Percentiles rank a stretch among this genome's conserved stretches.
Conservation (phyloP, 2,329 filamentous ascomycete genomes). For the Calonectria pauciramosa region DNA sequence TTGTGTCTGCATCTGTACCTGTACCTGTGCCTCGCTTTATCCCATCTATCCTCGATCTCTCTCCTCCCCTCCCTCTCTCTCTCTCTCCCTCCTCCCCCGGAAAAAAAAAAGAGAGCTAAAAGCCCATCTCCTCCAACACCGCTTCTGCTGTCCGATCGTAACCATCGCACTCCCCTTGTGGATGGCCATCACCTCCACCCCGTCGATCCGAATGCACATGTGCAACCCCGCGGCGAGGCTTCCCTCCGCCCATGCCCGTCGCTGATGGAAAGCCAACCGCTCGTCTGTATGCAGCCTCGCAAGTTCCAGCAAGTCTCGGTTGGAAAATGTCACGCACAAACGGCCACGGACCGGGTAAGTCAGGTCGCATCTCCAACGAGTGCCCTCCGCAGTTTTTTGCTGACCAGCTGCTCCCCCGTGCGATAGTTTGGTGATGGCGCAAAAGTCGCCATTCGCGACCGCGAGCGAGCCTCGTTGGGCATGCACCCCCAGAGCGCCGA, state of each 20-base stretch:
- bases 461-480: slow-evolving; percentile 49
- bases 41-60: not conserved
- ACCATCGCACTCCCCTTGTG: slow-evolving; percentile 21
- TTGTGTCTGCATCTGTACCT: slow-evolving; percentile 4
- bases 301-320: slow-evolving; percentile 48
- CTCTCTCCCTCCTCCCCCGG: not conserved
- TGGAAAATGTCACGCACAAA: slow-evolving; percentile 55
- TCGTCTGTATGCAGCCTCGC: slow-evolving; percentile 25
- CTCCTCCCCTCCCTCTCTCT: not conserved
- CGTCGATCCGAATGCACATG: slow-evolving; percentile 33
- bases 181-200: slow-evolving; percentile 19
- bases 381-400: not conserved
- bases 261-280: slow-evolving; percentile 45
- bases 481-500: slow-evolving; percentile 42
- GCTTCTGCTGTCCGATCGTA: not conserved
- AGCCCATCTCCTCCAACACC: slow-evolving; percentile 2
- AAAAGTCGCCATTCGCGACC: slow-evolving; percentile 50
- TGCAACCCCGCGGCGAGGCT: slow-evolving; percentile 36
- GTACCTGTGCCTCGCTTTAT: slow-evolving; percentile 1
- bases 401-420: slow-evolving; percentile 27
- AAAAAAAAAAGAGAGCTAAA: not conserved
- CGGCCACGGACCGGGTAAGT: slow-evolving; percentile 53
- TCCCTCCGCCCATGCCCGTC: slow-evolving; percentile 34
- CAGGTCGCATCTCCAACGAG: not conserved
- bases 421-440: slow-evolving; percentile 55